Percentiles rank a stretch among this genome's conserved stretches.
phyloP scores from a whole-genome alignment of 2,329 filamentous ascomycete species.

The Rhynchosporium graminicola region DNA sequence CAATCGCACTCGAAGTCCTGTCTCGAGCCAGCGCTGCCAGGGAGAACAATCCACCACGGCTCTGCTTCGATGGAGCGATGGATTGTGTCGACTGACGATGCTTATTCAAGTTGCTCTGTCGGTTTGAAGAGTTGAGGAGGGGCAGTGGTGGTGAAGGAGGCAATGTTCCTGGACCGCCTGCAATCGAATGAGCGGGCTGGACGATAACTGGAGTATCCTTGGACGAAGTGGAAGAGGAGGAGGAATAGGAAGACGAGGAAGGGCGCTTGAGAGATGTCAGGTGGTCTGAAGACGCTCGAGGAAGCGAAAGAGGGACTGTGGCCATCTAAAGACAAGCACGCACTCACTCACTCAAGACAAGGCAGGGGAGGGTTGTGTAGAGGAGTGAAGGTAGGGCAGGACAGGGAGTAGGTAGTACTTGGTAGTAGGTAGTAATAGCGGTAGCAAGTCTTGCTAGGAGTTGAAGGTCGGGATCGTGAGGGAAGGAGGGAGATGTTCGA shows the following conservation, averaged over 20 bases:
- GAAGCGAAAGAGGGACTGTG: conserved; percentile 15
- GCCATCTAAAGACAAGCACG: conserved; percentile 21
- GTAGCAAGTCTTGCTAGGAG: not conserved
- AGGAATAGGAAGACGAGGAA: conserved; percentile 7
- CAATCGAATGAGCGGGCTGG: conserved; percentile 9
- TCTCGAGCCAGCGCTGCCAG: conserved; percentile 40
- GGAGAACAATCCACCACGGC: conserved; percentile 35
- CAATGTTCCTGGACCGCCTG: conserved; percentile 4
- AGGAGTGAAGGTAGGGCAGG: not conserved
- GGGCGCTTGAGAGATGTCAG: conserved; percentile 13
- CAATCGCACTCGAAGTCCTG: conserved; percentile 39
- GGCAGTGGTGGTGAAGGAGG: conserved; percentile 7
- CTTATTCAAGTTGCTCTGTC: conserved; percentile 21
- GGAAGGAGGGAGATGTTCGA: conserved; percentile 4
- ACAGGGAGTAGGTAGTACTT: not conserved
- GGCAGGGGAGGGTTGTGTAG: not conserved
- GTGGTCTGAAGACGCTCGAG: conserved; percentile 21
- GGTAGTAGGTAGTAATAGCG: not conserved
- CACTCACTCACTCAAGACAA: conserved; percentile 20
- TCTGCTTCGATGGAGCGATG: conserved; percentile 31
- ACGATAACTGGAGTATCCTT: conserved; percentile 7
- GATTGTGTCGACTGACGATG: conserved; percentile 36
- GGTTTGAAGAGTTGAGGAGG: conserved; percentile 15
- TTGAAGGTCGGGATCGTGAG: not conserved
- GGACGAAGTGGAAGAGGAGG: conserved; percentile 3